Evolutionary conservation across 2,329 filamentous ascomycete genomes (phyloP).

Genomic region (Trichophyton mentagrophytes): DNA sequence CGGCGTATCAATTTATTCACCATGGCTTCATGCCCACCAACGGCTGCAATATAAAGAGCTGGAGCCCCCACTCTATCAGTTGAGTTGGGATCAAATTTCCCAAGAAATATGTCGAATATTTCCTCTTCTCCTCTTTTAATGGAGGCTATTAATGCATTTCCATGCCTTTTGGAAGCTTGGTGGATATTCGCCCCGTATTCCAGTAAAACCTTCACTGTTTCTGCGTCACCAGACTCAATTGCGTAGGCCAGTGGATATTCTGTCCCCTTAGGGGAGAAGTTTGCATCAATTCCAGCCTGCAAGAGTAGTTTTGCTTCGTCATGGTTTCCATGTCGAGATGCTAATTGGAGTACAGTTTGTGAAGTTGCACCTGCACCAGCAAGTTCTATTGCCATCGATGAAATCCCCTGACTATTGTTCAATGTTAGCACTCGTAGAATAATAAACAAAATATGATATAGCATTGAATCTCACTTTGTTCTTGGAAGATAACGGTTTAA

Average conservation of each 20-base stretch:
- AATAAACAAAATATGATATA: neutral
- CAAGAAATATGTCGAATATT: neutral
- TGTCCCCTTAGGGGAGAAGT: neutral
- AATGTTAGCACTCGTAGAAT: neutral
- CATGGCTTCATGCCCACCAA: neutral
- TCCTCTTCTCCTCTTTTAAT: neutral
- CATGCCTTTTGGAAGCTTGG: neutral
- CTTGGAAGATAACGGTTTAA: neutral
- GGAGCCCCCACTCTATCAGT: neutral
- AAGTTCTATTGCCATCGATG: neutral
- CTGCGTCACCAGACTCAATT: neutral
- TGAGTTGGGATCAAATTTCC: neutral
- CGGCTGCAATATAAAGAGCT: neutral
- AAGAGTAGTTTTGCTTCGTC: constrained; percentile 64
- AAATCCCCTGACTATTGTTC: neutral
- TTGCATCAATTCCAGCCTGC: constrained; percentile 55
- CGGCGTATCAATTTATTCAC: neutral
- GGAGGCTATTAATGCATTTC: neutral
- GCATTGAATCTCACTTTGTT: neutral
- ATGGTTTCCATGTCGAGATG: constrained; percentile 50
- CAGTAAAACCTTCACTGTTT: neutral
- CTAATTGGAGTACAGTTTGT: neutral
- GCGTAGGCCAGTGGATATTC: neutral
- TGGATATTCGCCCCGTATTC: neutral
- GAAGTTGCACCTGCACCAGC: neutral